Evolutionary conservation across 2,329 filamentous ascomycete genomes (phyloP), one percentile per base, ranked within the genome.

Genomic region (Ceratocystis eucalypticola): DNA sequence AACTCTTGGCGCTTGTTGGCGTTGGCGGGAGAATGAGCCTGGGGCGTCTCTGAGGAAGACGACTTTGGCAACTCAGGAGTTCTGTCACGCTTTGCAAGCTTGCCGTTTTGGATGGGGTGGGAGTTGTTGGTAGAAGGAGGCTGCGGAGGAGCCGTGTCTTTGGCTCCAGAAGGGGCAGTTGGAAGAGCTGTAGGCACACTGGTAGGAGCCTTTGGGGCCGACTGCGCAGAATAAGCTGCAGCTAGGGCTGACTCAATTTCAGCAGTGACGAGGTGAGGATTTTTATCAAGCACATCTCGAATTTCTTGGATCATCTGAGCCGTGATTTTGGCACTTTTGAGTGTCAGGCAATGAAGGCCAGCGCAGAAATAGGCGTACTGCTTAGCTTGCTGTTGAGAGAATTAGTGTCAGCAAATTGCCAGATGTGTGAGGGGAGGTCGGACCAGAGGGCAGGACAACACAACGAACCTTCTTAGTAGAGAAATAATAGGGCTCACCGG

Each of bases 341-440:
- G 8, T 15, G 53, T 33, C 2, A 64, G 8, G 15, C 0, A 64
- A 74, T 76, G 81, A 6, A 75, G 72, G 25, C 79, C 69, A 28
- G 80, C 80, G 12, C 75, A 76, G 69, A 77, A 77, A 25, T 82
- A 80, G 0, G 82, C 81, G 69, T 79, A 82, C 68, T 78, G 75
- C 71, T 81, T 83, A 28, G 82, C 81, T 45, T 78, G 72, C 74
- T 77, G 61, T 20, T 10, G 45, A 25, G 37, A 45, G 15, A 20
- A n/a, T 59, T 33, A 64, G 33, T 66, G 22, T 28, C n/a, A 2
- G 37, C 12, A 41, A 41, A 10, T 15, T 37, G 30, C 17, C 4
- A 5, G 37, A 44, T 44, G 6, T 20, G 62, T 25, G 33, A 41
- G 22, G 33, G 15, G n/a, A 30, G 50, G 48, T 6, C 8, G 44